Conservation (phyloP, 2,329 filamentous ascomycete species). For the Colletotrichum abscissum region DNA sequence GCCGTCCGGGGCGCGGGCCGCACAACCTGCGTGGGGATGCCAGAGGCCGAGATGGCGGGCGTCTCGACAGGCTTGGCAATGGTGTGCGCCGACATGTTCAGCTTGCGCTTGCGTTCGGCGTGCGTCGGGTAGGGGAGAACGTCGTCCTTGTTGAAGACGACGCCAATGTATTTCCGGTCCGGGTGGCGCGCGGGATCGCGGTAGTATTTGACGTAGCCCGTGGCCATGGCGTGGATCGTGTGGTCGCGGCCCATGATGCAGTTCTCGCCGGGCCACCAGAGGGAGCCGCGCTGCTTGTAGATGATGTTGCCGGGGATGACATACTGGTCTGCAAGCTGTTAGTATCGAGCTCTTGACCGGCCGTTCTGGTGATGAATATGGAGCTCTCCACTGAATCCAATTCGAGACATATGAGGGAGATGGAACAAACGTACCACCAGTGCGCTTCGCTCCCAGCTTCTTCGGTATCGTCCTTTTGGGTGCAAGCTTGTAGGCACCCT, state of each 20-base stretch:
- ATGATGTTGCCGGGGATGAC: conserved; percentile 98
- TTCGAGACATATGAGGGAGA: background rate
- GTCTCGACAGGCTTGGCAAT: conserved; percentile 52
- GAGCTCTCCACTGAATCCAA: background rate
- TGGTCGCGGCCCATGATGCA: conserved; percentile 95
- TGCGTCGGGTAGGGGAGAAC: conserved; percentile 81
- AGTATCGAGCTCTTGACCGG: conserved; percentile 1
- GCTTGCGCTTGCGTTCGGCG: conserved; percentile 77
- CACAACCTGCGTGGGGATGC: conserved; percentile 60
- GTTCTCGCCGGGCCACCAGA: conserved; percentile 96
- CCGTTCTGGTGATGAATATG: background rate
- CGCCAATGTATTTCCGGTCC: conserved; percentile 92
- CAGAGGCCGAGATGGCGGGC: conserved; percentile 59
- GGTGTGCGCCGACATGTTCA: conserved; percentile 75
- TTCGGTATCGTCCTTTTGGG: conserved; percentile 74
- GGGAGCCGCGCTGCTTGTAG: conserved; percentile 94
- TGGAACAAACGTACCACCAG: conserved; percentile 74
- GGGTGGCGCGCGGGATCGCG: conserved; percentile 85
- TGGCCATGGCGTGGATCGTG: conserved; percentile 87
- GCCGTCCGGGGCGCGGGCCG: conserved; percentile 45
- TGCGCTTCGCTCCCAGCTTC: conserved; percentile 94
- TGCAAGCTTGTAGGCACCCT: conserved; percentile 75
- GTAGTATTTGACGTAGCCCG: conserved; percentile 98
- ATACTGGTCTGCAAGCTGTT: conserved; percentile 75
- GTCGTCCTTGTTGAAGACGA: conserved; percentile 86